Evolutionary conservation across 2,329 filamentous ascomycete genomes (phyloP).

Genomic region (Chalara sp.): DNA sequence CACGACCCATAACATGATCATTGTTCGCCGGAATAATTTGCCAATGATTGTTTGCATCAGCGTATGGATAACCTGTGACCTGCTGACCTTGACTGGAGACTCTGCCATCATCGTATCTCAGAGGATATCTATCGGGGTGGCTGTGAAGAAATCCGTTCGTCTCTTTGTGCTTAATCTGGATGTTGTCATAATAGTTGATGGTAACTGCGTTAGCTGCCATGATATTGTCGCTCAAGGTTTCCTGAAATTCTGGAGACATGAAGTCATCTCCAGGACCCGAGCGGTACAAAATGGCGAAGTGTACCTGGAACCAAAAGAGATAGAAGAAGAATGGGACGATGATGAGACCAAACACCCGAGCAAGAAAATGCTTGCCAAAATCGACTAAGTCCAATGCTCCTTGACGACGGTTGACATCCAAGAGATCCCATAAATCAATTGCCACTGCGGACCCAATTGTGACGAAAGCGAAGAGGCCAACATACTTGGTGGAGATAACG

Average conservation of each 20-base stretch:
- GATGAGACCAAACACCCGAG: constrained; percentile 79
- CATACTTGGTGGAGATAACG: constrained; percentile 98
- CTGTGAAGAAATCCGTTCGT: constrained; percentile 96
- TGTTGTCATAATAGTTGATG: constrained; percentile 84
- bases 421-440: constrained; percentile 91
- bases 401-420: constrained; percentile 79
- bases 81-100: constrained; percentile 97
- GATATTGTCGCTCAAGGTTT: constrained; percentile 88
- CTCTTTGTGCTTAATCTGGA: constrained; percentile 91
- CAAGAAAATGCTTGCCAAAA: constrained; percentile 85
- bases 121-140: constrained; percentile 79
- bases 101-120: constrained; percentile 94
- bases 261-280: constrained; percentile 97
- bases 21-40: constrained; percentile 72
- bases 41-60: constrained; percentile 99
- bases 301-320: constrained; percentile 99
- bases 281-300: constrained; percentile 81
- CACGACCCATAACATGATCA: constrained; percentile 49
- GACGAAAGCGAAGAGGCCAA: constrained; percentile 93
- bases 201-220: constrained; percentile 83
- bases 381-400: constrained; percentile 73
- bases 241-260: constrained; percentile 97
- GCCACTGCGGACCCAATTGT: constrained; percentile 90
- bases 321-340: constrained; percentile 95
- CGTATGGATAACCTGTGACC: constrained; percentile 95